Percentiles rank a stretch among this genome's conserved stretches.
Conservation (phyloP, 2,329 filamentous ascomycete genomes). For the Aspergillus eucalypticola region DNA sequence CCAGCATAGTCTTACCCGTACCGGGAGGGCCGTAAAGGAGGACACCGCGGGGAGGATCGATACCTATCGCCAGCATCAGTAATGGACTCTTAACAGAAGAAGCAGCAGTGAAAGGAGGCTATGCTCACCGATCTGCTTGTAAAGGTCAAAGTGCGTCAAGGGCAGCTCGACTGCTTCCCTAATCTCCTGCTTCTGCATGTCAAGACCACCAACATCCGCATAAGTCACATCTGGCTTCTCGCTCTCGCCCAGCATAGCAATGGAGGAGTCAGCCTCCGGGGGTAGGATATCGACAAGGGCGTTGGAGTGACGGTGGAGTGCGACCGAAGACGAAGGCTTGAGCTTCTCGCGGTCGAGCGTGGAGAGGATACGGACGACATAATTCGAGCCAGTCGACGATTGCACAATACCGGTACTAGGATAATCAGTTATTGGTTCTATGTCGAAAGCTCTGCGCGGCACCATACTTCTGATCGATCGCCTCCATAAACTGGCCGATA, state of each 20-base stretch:
- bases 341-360: constrained; percentile 97
- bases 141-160: constrained; percentile 95
- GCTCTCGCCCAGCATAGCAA: constrained; percentile 93
- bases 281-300: constrained; percentile 97
- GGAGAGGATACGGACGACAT: constrained; percentile 96
- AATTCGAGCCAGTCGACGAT: constrained; percentile 97
- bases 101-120: too few species aligned
- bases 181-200: constrained; percentile 99
- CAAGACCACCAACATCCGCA: constrained; percentile 92
- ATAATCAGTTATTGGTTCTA: constrained; percentile 13
- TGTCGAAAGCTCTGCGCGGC: not conserved
- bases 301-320: constrained; percentile 96
- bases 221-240: constrained; percentile 99
- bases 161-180: constrained; percentile 96
- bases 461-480: constrained; percentile 94
- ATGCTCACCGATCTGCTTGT: constrained; percentile 84
- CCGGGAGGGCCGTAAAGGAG: constrained; percentile 94
- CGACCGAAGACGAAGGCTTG: constrained; percentile 96
- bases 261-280: constrained; percentile 97
- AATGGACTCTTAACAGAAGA: not conserved
- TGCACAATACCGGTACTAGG: constrained; percentile 93
- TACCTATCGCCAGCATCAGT: constrained; percentile 49
- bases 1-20: constrained; percentile 94
- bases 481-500: constrained; percentile 99
- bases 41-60: constrained; percentile 94